Evolutionary conservation across 2,329 filamentous ascomycete species (phyloP), one percentile per base, ranked within the genome.

Genomic region (Decorospora gaudefroyi): DNA sequence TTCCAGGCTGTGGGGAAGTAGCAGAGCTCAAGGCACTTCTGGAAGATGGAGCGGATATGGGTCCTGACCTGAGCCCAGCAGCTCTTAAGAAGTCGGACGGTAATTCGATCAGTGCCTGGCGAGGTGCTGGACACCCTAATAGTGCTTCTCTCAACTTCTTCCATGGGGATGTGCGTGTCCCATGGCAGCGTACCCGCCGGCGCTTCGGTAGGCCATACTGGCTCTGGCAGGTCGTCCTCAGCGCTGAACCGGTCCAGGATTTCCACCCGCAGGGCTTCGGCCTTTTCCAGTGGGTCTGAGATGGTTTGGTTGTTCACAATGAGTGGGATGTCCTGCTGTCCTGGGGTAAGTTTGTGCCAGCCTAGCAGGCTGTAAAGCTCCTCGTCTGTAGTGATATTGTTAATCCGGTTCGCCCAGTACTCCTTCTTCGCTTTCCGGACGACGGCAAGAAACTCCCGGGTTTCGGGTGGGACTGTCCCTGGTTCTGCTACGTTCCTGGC

Each of bases 321-420:
- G 3, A 46, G 37, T 21, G 37, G 43, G 3, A 21, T 12, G 19
- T 46, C 37, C 12, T 41, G 22, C 1, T 46, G 1, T 1, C 22
- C 10, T 37, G 32, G 36, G 7, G n/a, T 11, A 7, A 46, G 43
- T 21, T 46, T 46, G 37, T 46, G 43, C 43, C 34, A 45, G 11
- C 11, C 15, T 15, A 30, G 3, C 11, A 30, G 11, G 11, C n/a
- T 30, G 10, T 15, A 30, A 1, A 32, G 13, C 2, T 40, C 27
- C 27, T 40, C 22, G 12, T 32, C 19, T 10, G 4, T 25, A 6
- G 6, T 33, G 13, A 12, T 16, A 11, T 32, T 31, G 27, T 40
- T 16, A 26, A 31, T 40, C 1, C 2, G 2, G 11, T 31, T 7
- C n/a, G 4, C 6, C 37, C 13, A 40, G 28, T 40, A 33, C n/a